A percentile compares a stretch with the other conserved stretches of the same genome.
Conservation (phyloP, 306 rosid species). For the Cercis canadensis region DNA sequence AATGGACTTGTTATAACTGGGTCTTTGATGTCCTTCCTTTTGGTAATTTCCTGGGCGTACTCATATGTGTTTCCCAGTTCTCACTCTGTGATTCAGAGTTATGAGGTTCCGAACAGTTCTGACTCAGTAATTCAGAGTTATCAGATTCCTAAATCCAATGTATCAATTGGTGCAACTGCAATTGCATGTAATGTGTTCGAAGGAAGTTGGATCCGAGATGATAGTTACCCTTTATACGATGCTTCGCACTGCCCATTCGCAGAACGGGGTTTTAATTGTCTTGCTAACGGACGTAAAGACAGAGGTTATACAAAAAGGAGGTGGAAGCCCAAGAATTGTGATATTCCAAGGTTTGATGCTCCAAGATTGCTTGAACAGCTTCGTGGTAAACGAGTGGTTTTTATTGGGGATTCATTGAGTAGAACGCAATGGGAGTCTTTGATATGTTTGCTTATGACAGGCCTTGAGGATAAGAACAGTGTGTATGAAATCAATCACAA, state of each 20-base stretch:
- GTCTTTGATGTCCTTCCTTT: constrained; percentile 54
- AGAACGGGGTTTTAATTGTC: constrained; percentile 81
- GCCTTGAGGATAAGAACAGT: constrained; percentile 74
- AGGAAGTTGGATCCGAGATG: constrained; percentile 80
- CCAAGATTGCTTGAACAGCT: constrained; percentile 56
- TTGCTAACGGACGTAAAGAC: constrained; percentile 79
- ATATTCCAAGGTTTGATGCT: constrained; percentile 73
- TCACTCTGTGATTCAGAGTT: constrained; percentile 32
- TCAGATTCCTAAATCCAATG: constrained; percentile 41
- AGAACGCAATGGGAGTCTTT: constrained; percentile 98
- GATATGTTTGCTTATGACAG: constrained; percentile 82
- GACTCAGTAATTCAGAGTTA: constrained; percentile 39
- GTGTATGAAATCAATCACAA: constrained; percentile 82
- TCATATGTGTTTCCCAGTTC: constrained; percentile 55
- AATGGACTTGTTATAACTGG: constrained; percentile 57
- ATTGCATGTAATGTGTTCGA: constrained; percentile 66
- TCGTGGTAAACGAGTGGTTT: constrained; percentile 81
- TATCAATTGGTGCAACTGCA: constrained; percentile 19
- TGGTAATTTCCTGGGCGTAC: constrained; percentile 57
- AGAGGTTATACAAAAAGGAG: constrained; percentile 74
- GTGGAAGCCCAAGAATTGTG: constrained; percentile 82
- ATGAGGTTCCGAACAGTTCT: constrained; percentile 10
- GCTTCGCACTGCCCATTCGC: constrained; percentile 76
- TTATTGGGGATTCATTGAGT: constrained; percentile 91
- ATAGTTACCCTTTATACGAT: constrained; percentile 79